These are phyloP conservation scores for Combretum micranthum DNA, from an alignment of 345 rosid genomes.

Conservation along the genomic window DNA sequence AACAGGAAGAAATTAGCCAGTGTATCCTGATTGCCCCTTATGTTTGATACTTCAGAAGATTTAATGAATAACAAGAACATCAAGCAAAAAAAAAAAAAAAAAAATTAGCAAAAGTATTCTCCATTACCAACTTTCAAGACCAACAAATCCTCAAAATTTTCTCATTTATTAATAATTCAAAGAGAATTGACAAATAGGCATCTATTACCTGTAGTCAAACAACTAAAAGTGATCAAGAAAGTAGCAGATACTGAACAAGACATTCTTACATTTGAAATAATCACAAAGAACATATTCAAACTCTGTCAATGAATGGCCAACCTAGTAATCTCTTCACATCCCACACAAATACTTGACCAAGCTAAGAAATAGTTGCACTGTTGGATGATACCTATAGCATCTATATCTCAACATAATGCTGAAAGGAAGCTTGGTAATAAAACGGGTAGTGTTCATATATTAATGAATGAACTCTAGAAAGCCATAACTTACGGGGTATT, in stretches of 20 bases:
- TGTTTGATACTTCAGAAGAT: no score
- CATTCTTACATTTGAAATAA: no score
- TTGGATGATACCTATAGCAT: neutral
- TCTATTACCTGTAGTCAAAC: neutral
- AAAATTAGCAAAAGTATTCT: no score
- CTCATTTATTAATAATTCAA: neutral
- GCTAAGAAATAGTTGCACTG: neutral
- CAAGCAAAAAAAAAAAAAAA: no score
- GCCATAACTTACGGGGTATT: conserved; percentile 58
- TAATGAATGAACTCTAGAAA: neutral
- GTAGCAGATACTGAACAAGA: no score
- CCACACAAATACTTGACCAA: neutral
- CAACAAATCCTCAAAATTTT: no score
- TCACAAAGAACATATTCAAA: neutral
- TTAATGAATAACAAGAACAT: no score
- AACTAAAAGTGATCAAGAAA: no score
- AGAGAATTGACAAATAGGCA: neutral
- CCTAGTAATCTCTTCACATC: neutral
- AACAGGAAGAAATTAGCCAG: no score
- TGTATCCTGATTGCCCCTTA: no score
- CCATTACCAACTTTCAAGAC: no score
- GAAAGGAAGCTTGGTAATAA: neutral
- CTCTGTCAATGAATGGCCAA: neutral
- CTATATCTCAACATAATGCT: no score
- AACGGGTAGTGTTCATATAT: conserved; percentile 6